Evolutionary conservation across 2,329 filamentous ascomycete species (phyloP).

Genomic region (Aspergillus unguis): DNA sequence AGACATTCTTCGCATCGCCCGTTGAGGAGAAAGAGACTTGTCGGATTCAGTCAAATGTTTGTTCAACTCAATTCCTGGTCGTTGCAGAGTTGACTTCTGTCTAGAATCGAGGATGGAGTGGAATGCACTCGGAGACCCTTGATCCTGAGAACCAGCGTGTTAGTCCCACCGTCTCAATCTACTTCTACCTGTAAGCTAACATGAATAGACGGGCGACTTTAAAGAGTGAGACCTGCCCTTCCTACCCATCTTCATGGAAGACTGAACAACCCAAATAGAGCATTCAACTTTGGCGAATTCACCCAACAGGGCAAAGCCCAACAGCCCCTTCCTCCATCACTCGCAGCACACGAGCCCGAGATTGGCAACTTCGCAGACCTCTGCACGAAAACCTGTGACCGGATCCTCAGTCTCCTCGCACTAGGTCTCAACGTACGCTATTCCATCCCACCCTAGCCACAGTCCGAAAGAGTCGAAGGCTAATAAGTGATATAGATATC

Average conservation of each 20-base stretch:
- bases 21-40: constrained; percentile 69
- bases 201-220: constrained; percentile 68
- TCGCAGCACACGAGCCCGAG: constrained; percentile 58
- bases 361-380: constrained; percentile 65
- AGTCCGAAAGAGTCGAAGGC: not conserved
- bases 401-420: constrained; percentile 73
- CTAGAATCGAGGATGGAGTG: constrained; percentile 83
- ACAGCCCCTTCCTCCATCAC: constrained; percentile 69
- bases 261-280: constrained; percentile 51
- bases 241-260: not conserved
- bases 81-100: not conserved
- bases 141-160: constrained; percentile 80
- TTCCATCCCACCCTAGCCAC: not conserved
- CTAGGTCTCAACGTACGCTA: constrained; percentile 63
- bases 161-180: constrained; percentile 25
- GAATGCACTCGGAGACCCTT: constrained; percentile 82
- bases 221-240: constrained; percentile 65
- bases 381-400: constrained; percentile 70
- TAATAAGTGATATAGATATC: constrained; percentile 35
- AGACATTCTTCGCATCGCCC: constrained; percentile 68
- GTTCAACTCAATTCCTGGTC: not conserved
- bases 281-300: constrained; percentile 89
- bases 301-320: constrained; percentile 59
- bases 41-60: constrained; percentile 62
- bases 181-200: constrained; percentile 2